Base-by-base conservation (phyloP, 352 stramenopile species). In the Globisporangium middletonii region DNA sequence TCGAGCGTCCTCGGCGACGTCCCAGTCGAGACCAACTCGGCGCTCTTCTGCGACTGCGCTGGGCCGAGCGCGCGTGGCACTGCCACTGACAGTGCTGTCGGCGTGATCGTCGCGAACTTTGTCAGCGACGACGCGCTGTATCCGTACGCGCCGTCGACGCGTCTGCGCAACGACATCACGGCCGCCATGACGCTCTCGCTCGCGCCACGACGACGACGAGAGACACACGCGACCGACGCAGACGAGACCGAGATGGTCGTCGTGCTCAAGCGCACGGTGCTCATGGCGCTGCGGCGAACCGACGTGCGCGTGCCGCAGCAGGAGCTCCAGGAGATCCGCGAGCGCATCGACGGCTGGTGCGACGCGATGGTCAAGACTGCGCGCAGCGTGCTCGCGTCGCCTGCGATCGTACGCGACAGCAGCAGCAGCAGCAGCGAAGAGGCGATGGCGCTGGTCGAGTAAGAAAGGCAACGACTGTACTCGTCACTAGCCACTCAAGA, bases 111-210 rank as follows among this genome's bases (percentile, higher is more conserved):
- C 38, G 67, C 62, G 12, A 66, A 85, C 44, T 62, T 55, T 30
- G 65, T 82, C 9, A 64, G 79, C 38, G 63, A 72, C 45, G 75
- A 85, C 50, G 70, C 75, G 8, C 35, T 74, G 44, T 73, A 69
- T 48, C 75, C 72, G 38, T 85, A 83, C 59, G 64, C 54, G 3
- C 63, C 68, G 1, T 8, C 46, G 0, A 60, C 65, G 33, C 69
- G 75, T 12, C 47, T 85, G 16, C 64, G 70, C 4, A 64, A 77
- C n/a, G 72, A 81, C 42, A 56, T 78, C 44, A 71, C 65, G 0
- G 59, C 59, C 1, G 46, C 55, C 12, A 6, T 60, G 11, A 33
- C 35, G 23, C 48, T 60, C 11, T 50, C 59, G 13, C 52, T 50
- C n/a, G 54, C 53, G 54, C 54, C 44, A 37, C 57, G 54, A 50